Evolutionary conservation across 768 basidiomycete species (phyloP), one percentile per base, ranked within the genome.

Genomic region (Plicaturopsis crispa): DNA sequence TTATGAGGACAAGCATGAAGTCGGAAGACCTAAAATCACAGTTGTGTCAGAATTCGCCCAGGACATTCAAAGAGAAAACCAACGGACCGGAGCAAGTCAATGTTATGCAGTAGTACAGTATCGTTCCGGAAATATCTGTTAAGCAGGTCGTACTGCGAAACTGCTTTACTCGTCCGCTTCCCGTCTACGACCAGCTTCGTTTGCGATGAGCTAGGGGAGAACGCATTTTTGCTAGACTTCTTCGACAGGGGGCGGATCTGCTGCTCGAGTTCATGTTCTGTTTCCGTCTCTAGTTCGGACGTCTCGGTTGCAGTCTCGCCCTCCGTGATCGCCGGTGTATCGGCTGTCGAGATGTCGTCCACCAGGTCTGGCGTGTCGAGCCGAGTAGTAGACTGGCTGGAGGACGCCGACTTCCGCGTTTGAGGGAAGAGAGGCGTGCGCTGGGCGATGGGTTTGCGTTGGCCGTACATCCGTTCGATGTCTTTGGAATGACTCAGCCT

Each of bases 61-160:
- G 36, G 44, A 33, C 38, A 34, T 2, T 1, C 33, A 18, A 13
- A 30, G 3, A 35, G 33, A 38, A 39, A 28, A 42, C 39, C 4
- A 23, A 54, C 76, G 38, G 50, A 90, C 92, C 94, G 72, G 50
- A 96, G 69, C 12, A 91, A 45, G 60, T 99, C 96, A 16, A 94
- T 50, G 51, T 94, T 90, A 24, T 70, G 66, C 36, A 97, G 60
- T 17, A 88, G 69, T 14, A 98, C 75, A 3, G 80, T 70, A 54
- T 98, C 96, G 44, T 88, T 78, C 39, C 86, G 65, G 69, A 99
- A 97, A 60, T 91, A 99, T 49, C 80, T 76, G 60, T 87, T 81
- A 46, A 89, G 65, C 26, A 99, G 62, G 55, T 98, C 96, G 57
- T 96, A 92, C 53, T 90, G 80, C 2, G 91, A 87, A 14, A 72